These are phyloP conservation scores for Stenogyne calaminthoides DNA, from an alignment of 305 asterid genomes.

Conservation along the genomic window DNA sequence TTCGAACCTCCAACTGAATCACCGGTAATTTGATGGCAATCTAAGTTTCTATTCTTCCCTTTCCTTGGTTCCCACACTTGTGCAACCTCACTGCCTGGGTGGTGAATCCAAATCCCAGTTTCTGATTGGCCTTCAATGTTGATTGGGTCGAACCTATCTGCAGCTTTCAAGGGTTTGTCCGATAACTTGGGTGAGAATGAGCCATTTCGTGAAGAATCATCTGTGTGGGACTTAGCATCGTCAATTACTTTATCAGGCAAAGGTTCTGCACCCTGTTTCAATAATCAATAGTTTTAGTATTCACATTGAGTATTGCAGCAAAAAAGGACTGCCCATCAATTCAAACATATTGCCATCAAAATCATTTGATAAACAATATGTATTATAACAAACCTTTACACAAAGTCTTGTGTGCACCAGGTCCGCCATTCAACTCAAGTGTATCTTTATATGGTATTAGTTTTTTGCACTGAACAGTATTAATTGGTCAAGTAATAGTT, in stretches of 20 bases:
- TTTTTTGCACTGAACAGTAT: no score
- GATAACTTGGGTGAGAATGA: slow-evolving; percentile 46
- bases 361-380: background rate
- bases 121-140: slow-evolving; percentile 68
- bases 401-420: no score
- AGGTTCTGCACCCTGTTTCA: slow-evolving; percentile 49
- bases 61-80: slow-evolving; percentile 88
- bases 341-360: background rate
- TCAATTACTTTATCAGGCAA: slow-evolving; percentile 38
- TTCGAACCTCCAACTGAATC: slow-evolving; percentile 39
- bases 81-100: slow-evolving; percentile 83
- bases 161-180: slow-evolving; percentile 46
- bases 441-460: no score
- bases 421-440: no score
- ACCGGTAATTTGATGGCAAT: slow-evolving; percentile 30
- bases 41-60: slow-evolving; percentile 56
- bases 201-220: slow-evolving; percentile 42
- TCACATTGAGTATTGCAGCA: background rate
- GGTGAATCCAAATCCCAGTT: slow-evolving; percentile 95
- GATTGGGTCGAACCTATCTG: slow-evolving; percentile 78
- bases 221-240: slow-evolving; percentile 42
- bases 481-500: no score
- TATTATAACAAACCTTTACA: background rate
- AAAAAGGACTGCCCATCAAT: background rate
- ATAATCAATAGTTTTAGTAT: slow-evolving; percentile 19